A percentile compares a stretch with the other conserved stretches of the same genome.
phyloP scores from a whole-genome alignment of 2,329 filamentous ascomycete genomes.

The Aspergillus amoenus region DNA sequence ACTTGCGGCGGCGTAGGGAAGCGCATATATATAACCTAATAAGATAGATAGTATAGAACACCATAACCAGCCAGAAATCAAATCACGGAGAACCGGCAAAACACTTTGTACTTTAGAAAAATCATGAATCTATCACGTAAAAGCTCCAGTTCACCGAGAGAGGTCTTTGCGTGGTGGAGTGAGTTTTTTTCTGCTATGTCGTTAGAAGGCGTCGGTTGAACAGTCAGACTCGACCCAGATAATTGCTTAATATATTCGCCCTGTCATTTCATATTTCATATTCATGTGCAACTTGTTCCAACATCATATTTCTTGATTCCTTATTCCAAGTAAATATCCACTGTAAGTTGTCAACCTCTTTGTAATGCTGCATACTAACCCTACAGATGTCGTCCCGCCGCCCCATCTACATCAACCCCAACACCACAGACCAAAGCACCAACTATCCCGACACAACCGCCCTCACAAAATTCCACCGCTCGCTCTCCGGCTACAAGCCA shows the following conservation, averaged over 20 bases:
- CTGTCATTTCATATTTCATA: too few species aligned
- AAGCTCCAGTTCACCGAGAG: not conserved
- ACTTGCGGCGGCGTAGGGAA: too few species aligned
- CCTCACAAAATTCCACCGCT: conserved; percentile 53
- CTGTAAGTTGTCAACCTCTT: too few species aligned
- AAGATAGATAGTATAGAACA: not conserved
- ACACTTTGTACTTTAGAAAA: not conserved
- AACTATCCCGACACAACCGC: conserved; percentile 12
- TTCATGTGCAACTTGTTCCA: too few species aligned
- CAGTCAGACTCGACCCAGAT: not conserved
- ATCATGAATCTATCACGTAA: not conserved
- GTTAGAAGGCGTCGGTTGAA: conserved; percentile 10
- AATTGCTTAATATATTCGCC: too few species aligned
- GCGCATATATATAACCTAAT: not conserved
- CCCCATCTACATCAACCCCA: conserved; percentile 28
- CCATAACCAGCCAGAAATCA: not conserved
- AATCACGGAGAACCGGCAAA: not conserved
- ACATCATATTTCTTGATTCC: not conserved
- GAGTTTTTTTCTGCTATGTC: conserved; percentile 2
- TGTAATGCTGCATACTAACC: not conserved
- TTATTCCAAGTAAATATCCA: not conserved
- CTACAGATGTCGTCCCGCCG: conserved; percentile 17
- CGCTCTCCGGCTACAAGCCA: conserved; percentile 56
- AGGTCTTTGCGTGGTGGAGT: not conserved
- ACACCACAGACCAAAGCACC: conserved; percentile 16